Evolutionary conservation across 495 filamentous ascomycete genomes (phyloP), one percentile per base, ranked within the genome.

Genomic region (Xanthoparmelia taractica): DNA sequence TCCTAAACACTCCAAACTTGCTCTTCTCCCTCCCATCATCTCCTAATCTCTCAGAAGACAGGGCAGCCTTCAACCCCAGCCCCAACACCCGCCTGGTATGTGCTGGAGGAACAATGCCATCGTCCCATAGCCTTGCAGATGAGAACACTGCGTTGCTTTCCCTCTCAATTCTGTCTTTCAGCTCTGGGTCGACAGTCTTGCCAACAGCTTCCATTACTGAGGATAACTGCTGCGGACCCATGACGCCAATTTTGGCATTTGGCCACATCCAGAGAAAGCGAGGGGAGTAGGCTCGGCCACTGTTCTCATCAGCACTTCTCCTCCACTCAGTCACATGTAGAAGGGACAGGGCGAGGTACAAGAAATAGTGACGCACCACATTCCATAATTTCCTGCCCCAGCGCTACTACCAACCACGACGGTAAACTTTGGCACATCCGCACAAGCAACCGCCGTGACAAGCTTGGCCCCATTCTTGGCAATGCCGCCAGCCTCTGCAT

Each of bases 401-500:
- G 85, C 83, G 73, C 87, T 92, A 13, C 88, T 87, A 7, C 94
- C 94, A 33, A 97, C 86, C 0, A 98, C 90, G 8, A 98, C 88
- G 1, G 94, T 98, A 69, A 98, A 94, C 73, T 98, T 98, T 65
- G 94, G 95, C 43, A 97, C 94, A 64, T 96, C 87, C 13, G 92
- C 91, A 72, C 92, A 97, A 7, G 92, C 90, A 5, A 97, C 95
- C 4, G 94, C 94, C 11, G 92, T 97, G 11, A 98, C 94, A 23
- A 98, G 81, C 78, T 98, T 97, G 0, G 94, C 94, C 48, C 94
- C 94, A 70, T 98, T 96, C 81, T 97, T 97, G 36, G 94, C 94
- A 67, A 98, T 97, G 10, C 94, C 94, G 58, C 91, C 94, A 48
- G 86, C 86, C 74, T 98, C 94, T 6, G 93, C 94, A 69, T 96